Evolutionary conservation across 2,329 filamentous ascomycete species (phyloP).

Genomic region (Aspergillus luchuensis): DNA sequence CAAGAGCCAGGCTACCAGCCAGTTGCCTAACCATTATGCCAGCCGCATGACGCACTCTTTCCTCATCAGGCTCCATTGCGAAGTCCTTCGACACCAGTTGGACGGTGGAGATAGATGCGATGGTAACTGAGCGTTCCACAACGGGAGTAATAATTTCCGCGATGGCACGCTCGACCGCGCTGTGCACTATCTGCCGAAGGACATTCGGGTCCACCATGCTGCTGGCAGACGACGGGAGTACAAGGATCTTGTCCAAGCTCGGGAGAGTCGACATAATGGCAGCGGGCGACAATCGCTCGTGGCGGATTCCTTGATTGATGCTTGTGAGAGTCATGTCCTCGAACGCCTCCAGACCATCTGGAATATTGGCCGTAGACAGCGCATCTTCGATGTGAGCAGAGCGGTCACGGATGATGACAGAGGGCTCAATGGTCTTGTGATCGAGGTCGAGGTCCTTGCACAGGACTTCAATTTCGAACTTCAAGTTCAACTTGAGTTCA

Average conservation of each 20-base stretch:
- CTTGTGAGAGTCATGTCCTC: constrained; percentile 79
- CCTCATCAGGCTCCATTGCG: constrained; percentile 86
- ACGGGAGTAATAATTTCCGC: constrained; percentile 97
- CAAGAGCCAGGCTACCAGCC: constrained; percentile 87
- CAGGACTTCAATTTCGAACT: constrained; percentile 97
- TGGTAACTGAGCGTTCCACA: constrained; percentile 95
- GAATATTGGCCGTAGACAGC: constrained; percentile 57
- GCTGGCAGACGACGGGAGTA: constrained; percentile 75
- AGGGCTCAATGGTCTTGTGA: constrained; percentile 86
- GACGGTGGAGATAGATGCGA: constrained; percentile 93
- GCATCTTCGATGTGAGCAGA: constrained; percentile 63
- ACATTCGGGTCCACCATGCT: constrained; percentile 73
- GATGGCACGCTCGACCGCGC: constrained; percentile 83
- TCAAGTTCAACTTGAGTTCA: constrained; percentile 92
- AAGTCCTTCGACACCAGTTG: constrained; percentile 98
- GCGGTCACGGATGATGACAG: constrained; percentile 80
- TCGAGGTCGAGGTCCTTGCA: constrained; percentile 92
- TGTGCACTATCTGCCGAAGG: constrained; percentile 73
- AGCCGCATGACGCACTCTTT: constrained; percentile 79
- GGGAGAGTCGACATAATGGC: constrained; percentile 78
- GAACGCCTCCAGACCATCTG: constrained; percentile 76
- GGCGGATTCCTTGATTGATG: constrained; percentile 67
- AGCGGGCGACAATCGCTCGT: constrained; percentile 73
- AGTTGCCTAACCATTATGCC: constrained; percentile 94
- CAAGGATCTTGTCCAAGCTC: constrained; percentile 76